A percentile compares a stretch with the other conserved stretches of the same genome.
Evolutionary conservation across 495 filamentous ascomycete species (phyloP).

Genomic region (Usnea hakonensis): DNA sequence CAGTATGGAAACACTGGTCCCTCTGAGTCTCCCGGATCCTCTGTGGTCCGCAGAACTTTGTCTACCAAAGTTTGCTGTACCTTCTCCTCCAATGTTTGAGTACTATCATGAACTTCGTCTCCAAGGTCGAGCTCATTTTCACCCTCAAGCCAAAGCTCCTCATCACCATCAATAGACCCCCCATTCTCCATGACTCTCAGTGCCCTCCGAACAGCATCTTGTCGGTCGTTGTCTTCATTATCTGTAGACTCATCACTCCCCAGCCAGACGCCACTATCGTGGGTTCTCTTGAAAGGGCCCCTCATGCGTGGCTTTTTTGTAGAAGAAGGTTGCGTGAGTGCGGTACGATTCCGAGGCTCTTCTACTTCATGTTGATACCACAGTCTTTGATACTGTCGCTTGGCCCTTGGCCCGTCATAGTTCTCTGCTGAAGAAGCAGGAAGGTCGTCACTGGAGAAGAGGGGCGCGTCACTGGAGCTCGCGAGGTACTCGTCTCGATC

Average conservation of each 20-base stretch:
- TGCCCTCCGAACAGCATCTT: neutral
- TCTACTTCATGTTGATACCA: slow-evolving; percentile 68
- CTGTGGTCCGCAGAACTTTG: neutral
- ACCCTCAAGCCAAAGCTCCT: neutral
- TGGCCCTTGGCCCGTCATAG: slow-evolving; percentile 44
- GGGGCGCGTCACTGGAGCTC: slow-evolving; percentile 60
- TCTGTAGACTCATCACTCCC: slow-evolving; percentile 45
- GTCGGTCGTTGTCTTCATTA: neutral
- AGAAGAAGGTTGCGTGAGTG: slow-evolving; percentile 29
- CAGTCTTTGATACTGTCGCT: slow-evolving; percentile 58
- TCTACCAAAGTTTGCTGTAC: neutral
- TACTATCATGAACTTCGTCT: neutral
- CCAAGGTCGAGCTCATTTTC: neutral
- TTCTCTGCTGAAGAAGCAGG: slow-evolving; percentile 62
- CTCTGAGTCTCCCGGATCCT: slow-evolving; percentile 14
- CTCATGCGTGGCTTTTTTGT: slow-evolving; percentile 37
- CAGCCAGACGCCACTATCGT: slow-evolving; percentile 83
- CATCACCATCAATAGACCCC: neutral
- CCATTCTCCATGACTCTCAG: neutral
- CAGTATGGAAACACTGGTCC: slow-evolving; percentile 21
- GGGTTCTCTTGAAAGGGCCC: slow-evolving; percentile 53
- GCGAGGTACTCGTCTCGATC: slow-evolving; percentile 10
- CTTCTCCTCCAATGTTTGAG: neutral
- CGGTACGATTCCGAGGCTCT: neutral
- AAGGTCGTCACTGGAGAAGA: slow-evolving; percentile 75